Percentiles rank a stretch among this genome's conserved stretches.
Evolutionary conservation across 352 stramenopile genomes (phyloP).

Genomic region (Pythium angustatum): DNA sequence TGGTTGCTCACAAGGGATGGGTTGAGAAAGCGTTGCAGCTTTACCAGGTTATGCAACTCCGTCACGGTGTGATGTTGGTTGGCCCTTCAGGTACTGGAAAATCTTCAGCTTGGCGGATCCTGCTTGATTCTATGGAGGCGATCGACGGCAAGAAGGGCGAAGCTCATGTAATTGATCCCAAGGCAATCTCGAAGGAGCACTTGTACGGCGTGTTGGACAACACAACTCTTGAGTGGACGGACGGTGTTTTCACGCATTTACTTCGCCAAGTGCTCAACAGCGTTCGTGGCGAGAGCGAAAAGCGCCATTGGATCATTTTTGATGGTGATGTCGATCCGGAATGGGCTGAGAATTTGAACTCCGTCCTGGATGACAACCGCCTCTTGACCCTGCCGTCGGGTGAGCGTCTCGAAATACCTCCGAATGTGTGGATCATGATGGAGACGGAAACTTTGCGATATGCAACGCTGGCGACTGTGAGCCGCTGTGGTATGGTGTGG

Average conservation of each 20-base stretch:
- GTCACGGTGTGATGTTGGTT: constrained; percentile 99
- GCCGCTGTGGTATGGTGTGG: constrained; percentile 99
- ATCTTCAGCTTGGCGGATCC: constrained; percentile 91
- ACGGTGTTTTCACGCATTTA: constrained; percentile 98
- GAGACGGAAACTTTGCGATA: constrained; percentile 99
- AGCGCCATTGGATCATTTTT: constrained; percentile 99
- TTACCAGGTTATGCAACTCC: constrained; percentile 97
- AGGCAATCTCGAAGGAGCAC: constrained; percentile 97
- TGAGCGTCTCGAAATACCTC: constrained; percentile 97
- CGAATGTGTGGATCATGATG: constrained; percentile 99
- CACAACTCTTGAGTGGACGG: constrained; percentile 99
- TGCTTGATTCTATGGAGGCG: constrained; percentile 94
- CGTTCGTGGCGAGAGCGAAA: constrained; percentile 95
- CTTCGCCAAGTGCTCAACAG: constrained; percentile 97
- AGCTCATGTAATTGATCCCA: constrained; percentile 99
- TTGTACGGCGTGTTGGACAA: constrained; percentile 99
- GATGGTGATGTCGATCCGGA: constrained; percentile 99
- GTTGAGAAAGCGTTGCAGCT: constrained; percentile 99
- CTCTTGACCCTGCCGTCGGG: constrained; percentile 98
- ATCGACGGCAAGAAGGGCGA: constrained; percentile 97
- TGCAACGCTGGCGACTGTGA: constrained; percentile 99
- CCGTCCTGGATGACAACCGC: constrained; percentile 99
- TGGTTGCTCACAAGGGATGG: constrained; percentile 92
- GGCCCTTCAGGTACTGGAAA: constrained; percentile 97
- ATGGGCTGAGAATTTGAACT: constrained; percentile 99